These are phyloP conservation scores for Psilocybe cyanescens DNA, from an alignment of 768 basidiomycete genomes.

Conservation along the genomic window DNA sequence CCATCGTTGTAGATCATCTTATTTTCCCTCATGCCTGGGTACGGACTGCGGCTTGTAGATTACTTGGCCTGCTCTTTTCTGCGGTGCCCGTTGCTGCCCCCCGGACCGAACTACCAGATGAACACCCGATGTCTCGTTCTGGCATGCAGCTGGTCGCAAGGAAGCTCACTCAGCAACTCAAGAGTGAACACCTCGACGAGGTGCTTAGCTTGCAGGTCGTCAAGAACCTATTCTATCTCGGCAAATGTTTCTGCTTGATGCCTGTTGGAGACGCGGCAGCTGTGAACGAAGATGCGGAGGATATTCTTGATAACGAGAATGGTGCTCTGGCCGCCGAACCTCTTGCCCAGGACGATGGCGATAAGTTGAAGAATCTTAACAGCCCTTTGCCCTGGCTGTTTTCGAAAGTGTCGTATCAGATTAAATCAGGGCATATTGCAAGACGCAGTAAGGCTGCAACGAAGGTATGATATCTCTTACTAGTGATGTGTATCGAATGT, in stretches of 20 bases:
- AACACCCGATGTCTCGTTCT: constrained; percentile 52
- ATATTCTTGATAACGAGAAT: constrained; percentile 27
- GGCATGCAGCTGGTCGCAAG: constrained; percentile 73
- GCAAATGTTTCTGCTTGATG: constrained; percentile 73
- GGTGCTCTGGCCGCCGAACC: constrained; percentile 25
- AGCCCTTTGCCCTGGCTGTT: constrained; percentile 90
- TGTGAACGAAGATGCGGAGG: constrained; percentile 34
- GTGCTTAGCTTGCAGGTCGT: constrained; percentile 80
- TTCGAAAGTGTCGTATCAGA: constrained; percentile 90
- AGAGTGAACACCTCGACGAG: constrained; percentile 79
- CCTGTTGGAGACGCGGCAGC: constrained; percentile 33
- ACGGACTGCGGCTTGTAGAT: constrained; percentile 75
- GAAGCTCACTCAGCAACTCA: constrained; percentile 78
- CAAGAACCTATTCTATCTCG: constrained; percentile 93
- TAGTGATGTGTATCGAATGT: constrained; percentile 4
- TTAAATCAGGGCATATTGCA: constrained; percentile 73
- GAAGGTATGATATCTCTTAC: constrained; percentile 39
- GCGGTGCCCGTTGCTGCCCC: constrained; percentile 49
- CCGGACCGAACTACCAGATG: constrained; percentile 27
- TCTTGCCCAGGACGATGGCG: constrained; percentile 23
- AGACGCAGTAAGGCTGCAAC: constrained; percentile 57
- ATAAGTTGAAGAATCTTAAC: constrained; percentile 29
- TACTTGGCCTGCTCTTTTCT: constrained; percentile 73
- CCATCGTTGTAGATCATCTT: constrained; percentile 62
- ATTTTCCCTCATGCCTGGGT: constrained; percentile 96